Conservation (phyloP, 1,284 basidiomycete genomes). For the Boletus sp. region DNA sequence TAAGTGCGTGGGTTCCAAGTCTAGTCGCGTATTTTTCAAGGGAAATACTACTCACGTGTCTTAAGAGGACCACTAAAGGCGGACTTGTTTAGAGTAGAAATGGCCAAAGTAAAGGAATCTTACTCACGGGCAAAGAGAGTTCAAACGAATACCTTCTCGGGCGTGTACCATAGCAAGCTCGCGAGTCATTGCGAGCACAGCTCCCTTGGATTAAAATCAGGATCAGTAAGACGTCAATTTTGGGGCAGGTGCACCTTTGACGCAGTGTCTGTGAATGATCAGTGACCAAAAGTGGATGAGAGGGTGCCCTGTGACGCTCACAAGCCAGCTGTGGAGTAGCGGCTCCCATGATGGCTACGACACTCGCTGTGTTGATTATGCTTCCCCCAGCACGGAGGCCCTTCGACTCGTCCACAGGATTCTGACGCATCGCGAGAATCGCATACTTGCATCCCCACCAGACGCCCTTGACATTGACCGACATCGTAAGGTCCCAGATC, state of each 20-base stretch:
- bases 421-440: slow-evolving; percentile 91
- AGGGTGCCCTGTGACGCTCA: slow-evolving; percentile 36
- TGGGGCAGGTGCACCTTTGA: slow-evolving; percentile 56
- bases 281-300: background rate
- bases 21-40: background rate
- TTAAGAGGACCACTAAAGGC: slow-evolving; percentile 77
- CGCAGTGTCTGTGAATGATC: slow-evolving; percentile 62
- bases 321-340: slow-evolving; percentile 96
- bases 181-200: slow-evolving; percentile 95
- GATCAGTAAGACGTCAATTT: background rate
- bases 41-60: slow-evolving; percentile 59
- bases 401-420: slow-evolving; percentile 76
- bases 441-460: slow-evolving; percentile 99
- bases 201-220: slow-evolving; percentile 56
- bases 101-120: background rate
- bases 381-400: slow-evolving; percentile 83
- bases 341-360: slow-evolving; percentile 90
- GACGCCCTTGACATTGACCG: slow-evolving; percentile 95
- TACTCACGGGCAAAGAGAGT: slow-evolving; percentile 91
- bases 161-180: slow-evolving; percentile 98
- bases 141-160: slow-evolving; percentile 91
- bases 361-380: slow-evolving; percentile 96
- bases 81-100: slow-evolving; percentile 7
- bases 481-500: slow-evolving; percentile 93
- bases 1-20: slow-evolving; percentile 27